Evolutionary conservation across 2,329 filamentous ascomycete species (phyloP), one percentile per base, ranked within the genome.

Genomic region (Alternaria ethzedia): DNA sequence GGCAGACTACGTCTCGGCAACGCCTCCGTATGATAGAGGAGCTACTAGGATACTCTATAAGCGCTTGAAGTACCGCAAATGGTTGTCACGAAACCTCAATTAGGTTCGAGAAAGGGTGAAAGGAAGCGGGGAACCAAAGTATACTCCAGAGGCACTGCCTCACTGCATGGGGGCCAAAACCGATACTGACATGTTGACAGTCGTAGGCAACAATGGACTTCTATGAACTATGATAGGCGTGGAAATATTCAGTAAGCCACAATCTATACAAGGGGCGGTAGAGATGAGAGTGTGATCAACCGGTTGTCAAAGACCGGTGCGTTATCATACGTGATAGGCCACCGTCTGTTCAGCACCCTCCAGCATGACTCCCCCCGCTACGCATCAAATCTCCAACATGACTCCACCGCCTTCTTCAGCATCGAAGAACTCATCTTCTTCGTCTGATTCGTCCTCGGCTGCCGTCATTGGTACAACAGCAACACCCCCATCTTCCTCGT

Each of bases 401-500:
- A 64, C 50, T 28, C 61, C 64, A 13, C 63, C 58, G 23, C 51
- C 63, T 3, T 71, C 67, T 12, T 70, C 71, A 23, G 66, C 65
- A 52, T 70, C 67, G 25, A 66, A 67, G 41, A 70, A 72, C 45
- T 64, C 65, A 0, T 69, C 67, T 23, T 70, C 69, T 4, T 63
- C 70, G 20, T 60, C 60, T 9, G 57, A 54, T 50, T 62, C 59
- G 12, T 15, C 30, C 36, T 41, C 36, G 36, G n/a, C 36, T n/a
- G 28, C 41, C 13, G 57, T 52, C 47, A 52, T 56, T 11, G 12
- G 26, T n/a, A 36, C 50, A 21, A 58, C 56, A 17, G 23, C 56
- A 11, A 12, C 47, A 13, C 20, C 54, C 57, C 6, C 20, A 6
- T 32, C 9, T 21, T 75, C 73, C 45, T 64, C 65, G 0, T 69